Base-by-base conservation (phyloP, 2,329 filamentous ascomycete species). In the Grosmannia clavigera region DNA sequence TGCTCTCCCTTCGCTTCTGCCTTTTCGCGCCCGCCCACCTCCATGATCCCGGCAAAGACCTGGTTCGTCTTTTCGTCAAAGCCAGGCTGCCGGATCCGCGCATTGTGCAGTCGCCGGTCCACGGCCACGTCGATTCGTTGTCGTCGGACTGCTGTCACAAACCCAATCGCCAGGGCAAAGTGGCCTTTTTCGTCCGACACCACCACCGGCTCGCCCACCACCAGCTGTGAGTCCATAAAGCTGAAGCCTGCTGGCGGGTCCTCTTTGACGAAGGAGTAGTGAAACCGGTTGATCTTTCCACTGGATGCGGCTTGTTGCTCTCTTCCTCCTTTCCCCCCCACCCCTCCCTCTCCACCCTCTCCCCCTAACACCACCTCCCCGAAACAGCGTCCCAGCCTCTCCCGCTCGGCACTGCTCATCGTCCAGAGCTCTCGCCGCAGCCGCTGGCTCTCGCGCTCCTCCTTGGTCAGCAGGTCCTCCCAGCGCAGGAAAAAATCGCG, bases 111-210 rank as follows among this genome's bases (percentile, higher is more conserved):
- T 62, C 89, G 83, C 62, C 94, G 83, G 73, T 99, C 94, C 10
- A 99, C 92, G 3, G 90, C 89, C 19, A 97, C 90, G 16, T 85
- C 90, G 65, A 99, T 90, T 62, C 84, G 81, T 51, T 83, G 81
- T 68, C 85, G 88, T 61, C 82, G 83, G 35, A 95, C 84, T 46
- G 88, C 82, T 0, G 87, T 88, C 10, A 96, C 88, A 67, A 89
- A 99, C 2, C 94, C 94, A 65, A 96, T 90, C 0, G 92, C 92
- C 48, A 99, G 80, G 0, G 92, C 92, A 75, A 95, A 99, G 70
- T 99, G 94, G 0, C 94, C 94, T 62, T 89, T 80, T 71, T 99
- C 94, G 66, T 96, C 94, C 0, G 94, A 97, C 3, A 99, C 82
- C n/a, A 99, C 94, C 57, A 97, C 86, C 0, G 94, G 92, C 68